A percentile compares a stretch with the other conserved stretches of the same genome.
These are phyloP conservation scores for Abrus pulchellus DNA, from an alignment of 306 rosid genomes.

Conservation along the genomic window DNA sequence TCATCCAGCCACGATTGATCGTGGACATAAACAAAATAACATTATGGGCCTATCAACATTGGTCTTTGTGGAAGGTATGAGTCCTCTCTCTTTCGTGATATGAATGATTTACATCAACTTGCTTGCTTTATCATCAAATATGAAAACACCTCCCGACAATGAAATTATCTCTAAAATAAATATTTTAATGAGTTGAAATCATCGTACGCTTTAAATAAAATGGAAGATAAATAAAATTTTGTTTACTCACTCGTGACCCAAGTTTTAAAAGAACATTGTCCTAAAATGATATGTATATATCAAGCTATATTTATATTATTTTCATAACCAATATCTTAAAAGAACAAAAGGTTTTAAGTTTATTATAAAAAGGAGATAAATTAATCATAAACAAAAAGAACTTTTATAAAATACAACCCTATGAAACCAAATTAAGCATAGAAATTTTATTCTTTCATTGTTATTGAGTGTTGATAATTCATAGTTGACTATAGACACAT, in stretches of 20 bases:
- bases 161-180: not conserved
- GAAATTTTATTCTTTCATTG: not conserved
- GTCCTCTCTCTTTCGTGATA: not conserved
- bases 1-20: not conserved
- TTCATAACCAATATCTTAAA: not conserved
- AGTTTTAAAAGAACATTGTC: not conserved
- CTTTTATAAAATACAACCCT: not conserved
- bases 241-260: not conserved
- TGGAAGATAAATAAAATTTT: not conserved
- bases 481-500: constrained; percentile 40
- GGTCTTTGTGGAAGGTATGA: not conserved
- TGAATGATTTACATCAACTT: not conserved
- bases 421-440: not conserved
- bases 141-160: not conserved
- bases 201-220: not conserved
- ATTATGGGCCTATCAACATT: constrained; percentile 40
- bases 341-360: not conserved
- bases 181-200: not conserved
- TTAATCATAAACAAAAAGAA: not conserved
- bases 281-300: not conserved
- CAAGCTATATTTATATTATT: not conserved
- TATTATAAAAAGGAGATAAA: too few relatives aligned
- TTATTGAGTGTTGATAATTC: constrained; percentile 24
- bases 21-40: constrained; percentile 22
- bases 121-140: not conserved